These are phyloP conservation scores for Musa beccarii DNA, from an alignment of 176 grass and related monocot species.

Conservation along the genomic window DNA sequence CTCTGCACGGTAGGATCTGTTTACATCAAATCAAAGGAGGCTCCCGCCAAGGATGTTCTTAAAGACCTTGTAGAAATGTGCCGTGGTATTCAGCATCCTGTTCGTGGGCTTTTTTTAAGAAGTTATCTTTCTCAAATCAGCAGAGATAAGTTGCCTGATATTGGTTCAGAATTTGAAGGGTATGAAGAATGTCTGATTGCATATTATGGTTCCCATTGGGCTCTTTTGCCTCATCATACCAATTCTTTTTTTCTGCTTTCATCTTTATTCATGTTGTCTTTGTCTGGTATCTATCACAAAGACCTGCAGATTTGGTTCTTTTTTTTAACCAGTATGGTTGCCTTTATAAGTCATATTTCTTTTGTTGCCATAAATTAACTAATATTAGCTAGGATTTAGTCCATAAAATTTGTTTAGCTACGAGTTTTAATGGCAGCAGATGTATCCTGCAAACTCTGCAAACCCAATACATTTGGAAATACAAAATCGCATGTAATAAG, in stretches of 20 bases:
- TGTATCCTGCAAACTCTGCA: neutral
- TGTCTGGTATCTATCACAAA: neutral
- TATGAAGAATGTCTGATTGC: slow-evolving; percentile 19
- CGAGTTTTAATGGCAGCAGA: neutral
- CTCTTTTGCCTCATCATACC: too few species aligned
- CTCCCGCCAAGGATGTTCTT: slow-evolving; percentile 91
- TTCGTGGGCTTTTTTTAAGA: slow-evolving; percentile 96
- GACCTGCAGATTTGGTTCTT: neutral
- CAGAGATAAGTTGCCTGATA: slow-evolving; percentile 85
- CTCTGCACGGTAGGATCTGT: slow-evolving; percentile 96
- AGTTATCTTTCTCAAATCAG: slow-evolving; percentile 97
- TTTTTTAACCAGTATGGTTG: neutral
- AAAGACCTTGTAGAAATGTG: slow-evolving; percentile 99
- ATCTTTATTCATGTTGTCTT: neutral
- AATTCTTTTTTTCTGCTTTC: neutral
- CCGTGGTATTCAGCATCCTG: slow-evolving; percentile 86
- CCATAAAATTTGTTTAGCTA: neutral
- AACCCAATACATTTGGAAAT: neutral
- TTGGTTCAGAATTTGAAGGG: slow-evolving; percentile 94
- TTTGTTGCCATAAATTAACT: neutral
- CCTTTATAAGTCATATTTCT: neutral
- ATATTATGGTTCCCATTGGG: neutral
- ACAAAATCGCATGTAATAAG: neutral
- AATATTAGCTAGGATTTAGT: neutral
- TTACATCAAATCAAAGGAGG: slow-evolving; percentile 96